Conservation (phyloP, 2,329 filamentous ascomycete genomes). For the Epichloe bromicola region DNA sequence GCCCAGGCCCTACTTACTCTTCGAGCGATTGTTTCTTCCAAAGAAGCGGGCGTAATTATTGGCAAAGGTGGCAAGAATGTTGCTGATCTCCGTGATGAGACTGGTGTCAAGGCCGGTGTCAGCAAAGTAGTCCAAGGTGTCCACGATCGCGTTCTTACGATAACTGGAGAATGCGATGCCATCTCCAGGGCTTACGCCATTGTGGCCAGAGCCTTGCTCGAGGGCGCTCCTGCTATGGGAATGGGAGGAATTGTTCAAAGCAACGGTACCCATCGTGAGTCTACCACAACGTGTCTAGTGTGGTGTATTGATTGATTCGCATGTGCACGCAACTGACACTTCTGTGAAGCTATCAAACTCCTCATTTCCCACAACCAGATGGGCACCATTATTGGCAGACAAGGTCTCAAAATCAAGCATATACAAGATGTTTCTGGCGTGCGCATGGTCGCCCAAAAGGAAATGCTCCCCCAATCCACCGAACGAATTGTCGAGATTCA, state of each 20-base stretch:
- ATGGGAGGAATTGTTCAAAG: constrained; percentile 84
- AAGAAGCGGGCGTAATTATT: constrained; percentile 98
- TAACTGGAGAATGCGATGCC: constrained; percentile 78
- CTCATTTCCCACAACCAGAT: constrained; percentile 99
- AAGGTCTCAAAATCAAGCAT: constrained; percentile 97
- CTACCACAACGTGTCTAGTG: not conserved
- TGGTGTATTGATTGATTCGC: not conserved
- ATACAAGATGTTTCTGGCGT: constrained; percentile 95
- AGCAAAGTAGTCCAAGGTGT: constrained; percentile 98
- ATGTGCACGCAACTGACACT: not conserved
- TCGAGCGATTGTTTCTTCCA: constrained; percentile 94
- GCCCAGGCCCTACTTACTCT: constrained; percentile 84
- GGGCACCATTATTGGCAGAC: constrained; percentile 96
- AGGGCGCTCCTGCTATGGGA: constrained; percentile 87
- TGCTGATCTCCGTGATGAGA: constrained; percentile 91
- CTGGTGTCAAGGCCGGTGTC: constrained; percentile 92
- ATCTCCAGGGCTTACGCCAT: constrained; percentile 88
- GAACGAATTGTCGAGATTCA: constrained; percentile 96
- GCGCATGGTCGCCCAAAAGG: constrained; percentile 98
- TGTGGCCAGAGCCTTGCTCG: constrained; percentile 80
- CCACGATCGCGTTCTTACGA: constrained; percentile 91
- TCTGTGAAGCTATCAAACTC: constrained; percentile 69
- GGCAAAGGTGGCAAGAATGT: constrained; percentile 98
- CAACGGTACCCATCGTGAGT: constrained; percentile 83
- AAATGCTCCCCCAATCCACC: constrained; percentile 97